Conservation (phyloP, 345 rosid species). For the Streptanthus diversifolius region DNA sequence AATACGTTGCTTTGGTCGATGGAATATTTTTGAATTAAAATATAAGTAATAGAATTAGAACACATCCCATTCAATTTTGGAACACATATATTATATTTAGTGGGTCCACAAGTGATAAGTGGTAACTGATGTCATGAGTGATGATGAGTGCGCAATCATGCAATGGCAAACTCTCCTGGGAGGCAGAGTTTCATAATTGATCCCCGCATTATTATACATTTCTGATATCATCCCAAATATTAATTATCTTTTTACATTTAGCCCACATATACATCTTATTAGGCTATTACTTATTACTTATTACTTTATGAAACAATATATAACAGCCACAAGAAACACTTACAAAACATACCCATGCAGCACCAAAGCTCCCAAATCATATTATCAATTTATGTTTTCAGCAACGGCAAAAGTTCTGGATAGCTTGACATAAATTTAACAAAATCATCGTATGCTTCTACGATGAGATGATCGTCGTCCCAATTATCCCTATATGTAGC, state of each 20-base stretch:
- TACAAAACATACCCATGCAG: not conserved
- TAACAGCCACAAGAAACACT: constrained; percentile 3
- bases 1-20: no score
- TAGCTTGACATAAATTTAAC: constrained; percentile 31
- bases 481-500: constrained; percentile 57
- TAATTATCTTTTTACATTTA: not conserved
- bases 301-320: not conserved
- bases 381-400: constrained; percentile 23
- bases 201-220: not conserved
- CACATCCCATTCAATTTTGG: not conserved
- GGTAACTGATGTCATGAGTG: constrained; percentile 13
- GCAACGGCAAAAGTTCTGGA: constrained; percentile 30
- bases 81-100: not conserved
- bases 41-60: no score
- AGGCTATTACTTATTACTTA: not conserved
- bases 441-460: constrained; percentile 52
- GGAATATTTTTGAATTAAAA: no score
- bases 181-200: not conserved
- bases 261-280: not conserved
- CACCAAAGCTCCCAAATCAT: not conserved
- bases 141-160: constrained; percentile 19
- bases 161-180: not conserved
- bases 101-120: not conserved
- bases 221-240: not conserved
- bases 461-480: constrained; percentile 55